These are phyloP conservation scores for Apiospora malaysiana DNA, from an alignment of 2,329 filamentous ascomycete genomes.

Conservation along the genomic window DNA sequence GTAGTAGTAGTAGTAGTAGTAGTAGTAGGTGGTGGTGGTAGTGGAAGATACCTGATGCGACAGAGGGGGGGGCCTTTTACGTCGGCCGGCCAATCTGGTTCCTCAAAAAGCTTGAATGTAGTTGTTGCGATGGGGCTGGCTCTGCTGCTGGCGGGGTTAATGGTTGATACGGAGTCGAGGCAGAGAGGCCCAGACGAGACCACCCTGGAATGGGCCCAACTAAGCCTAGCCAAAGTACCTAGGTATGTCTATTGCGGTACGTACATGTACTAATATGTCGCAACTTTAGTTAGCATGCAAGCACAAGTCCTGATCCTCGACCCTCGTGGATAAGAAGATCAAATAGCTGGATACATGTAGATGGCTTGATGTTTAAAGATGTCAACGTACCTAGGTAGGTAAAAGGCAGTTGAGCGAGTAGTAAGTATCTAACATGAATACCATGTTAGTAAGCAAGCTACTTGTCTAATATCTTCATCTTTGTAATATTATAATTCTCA, in stretches of 20 bases:
- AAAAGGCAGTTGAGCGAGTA: no score
- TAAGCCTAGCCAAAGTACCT: not conserved
- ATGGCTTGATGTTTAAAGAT: no score
- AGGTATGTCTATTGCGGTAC: no score
- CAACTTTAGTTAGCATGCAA: not conserved
- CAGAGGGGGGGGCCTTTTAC: constrained; percentile 13
- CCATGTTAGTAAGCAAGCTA: no score
- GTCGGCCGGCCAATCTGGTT: constrained; percentile 16
- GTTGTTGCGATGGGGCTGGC: not conserved
- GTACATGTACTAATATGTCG: not conserved
- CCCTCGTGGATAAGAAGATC: not conserved
- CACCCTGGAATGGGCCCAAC: not conserved
- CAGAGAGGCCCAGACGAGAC: not conserved
- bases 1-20: no score
- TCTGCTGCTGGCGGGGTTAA: constrained; percentile 1
- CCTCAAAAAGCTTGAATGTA: constrained; percentile 8
- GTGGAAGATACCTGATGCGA: constrained; percentile 2
- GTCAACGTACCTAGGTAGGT: no score
- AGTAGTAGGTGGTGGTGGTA: no score
- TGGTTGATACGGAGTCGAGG: not conserved
- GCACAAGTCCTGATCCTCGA: not conserved
- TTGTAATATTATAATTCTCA: no score
- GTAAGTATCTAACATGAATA: no score
- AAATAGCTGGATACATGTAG: no score
- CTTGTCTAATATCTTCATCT: no score